These are phyloP conservation scores for Kickxella alabastrina DNA, from an alignment of 192 early-diverging fungal species.

Conservation along the genomic window DNA sequence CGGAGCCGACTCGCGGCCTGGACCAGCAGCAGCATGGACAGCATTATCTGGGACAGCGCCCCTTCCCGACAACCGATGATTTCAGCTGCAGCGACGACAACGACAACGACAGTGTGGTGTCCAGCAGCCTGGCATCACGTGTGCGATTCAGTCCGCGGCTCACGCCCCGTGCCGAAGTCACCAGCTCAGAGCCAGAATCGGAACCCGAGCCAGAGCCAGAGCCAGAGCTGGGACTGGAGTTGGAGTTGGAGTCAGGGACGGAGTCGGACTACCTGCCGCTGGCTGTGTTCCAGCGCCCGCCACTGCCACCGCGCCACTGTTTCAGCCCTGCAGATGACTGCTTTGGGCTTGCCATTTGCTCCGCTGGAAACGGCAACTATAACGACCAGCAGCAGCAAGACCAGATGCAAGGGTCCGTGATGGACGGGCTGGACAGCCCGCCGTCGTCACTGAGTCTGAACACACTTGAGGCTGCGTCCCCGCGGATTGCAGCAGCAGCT, in stretches of 20 bases:
- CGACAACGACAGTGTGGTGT: slow-evolving; percentile 4
- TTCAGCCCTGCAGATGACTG: background rate
- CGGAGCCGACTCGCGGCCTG: background rate
- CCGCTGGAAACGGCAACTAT: too few relatives aligned
- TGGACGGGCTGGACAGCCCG: background rate
- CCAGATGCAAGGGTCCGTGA: too few relatives aligned
- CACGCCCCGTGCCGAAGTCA: slow-evolving; percentile 5
- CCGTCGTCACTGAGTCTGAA: background rate
- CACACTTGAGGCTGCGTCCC: background rate
- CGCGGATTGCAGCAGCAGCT: background rate
- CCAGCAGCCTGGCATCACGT: slow-evolving; percentile 13
- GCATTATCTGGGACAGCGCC: too few relatives aligned
- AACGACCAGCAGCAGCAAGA: too few relatives aligned
- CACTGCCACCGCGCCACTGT: background rate
- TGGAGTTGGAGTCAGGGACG: too few relatives aligned
- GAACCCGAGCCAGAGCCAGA: too few relatives aligned
- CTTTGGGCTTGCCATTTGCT: too few relatives aligned
- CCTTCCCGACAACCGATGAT: background rate
- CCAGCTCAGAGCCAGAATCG: too few relatives aligned
- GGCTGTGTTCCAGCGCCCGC: too few relatives aligned
- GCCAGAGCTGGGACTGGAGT: too few relatives aligned
- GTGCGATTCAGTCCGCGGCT: slow-evolving; percentile 25
- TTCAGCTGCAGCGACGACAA: background rate
- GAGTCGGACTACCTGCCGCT: too few relatives aligned
- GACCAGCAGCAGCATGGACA: too few relatives aligned